Evolutionary conservation across 352 stramenopile species (phyloP), one percentile per base, ranked within the genome.

Genomic region (Pythium biforme): DNA sequence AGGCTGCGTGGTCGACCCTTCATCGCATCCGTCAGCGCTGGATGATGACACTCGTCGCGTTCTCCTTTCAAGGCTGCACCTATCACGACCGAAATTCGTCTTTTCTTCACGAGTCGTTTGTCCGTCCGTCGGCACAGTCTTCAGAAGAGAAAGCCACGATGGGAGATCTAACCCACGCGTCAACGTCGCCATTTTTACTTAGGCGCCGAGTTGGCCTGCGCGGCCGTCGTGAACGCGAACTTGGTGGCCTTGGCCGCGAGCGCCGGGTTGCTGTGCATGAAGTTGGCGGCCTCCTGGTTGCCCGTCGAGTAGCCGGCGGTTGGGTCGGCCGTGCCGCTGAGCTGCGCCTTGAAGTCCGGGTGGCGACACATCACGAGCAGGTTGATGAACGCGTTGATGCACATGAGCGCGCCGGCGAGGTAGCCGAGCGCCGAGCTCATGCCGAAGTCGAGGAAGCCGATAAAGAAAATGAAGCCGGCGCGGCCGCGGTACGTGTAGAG

Each of bases 401-500:
- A 92, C 86, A 95, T 95, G 60, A 95, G 71, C 29, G 87, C 64
- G 29, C 86, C 86, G 29, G 83, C 83, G 57, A 95, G 59, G 34
- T 75, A 87, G 19, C 81, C 86, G 8, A 95, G 74, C 31, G 86
- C 76, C 58, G 82, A 90, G 72, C 80, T 88, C 73, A 95, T 95
- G 51, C 86, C 86, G 59, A 95, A 95, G 75, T 93, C 83, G 20
- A 95, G 52, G 55, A 95, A 95, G 54, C 86, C 86, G 66, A 95
- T 93, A 68, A 95, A 95, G 74, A 95, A 95, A 62, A 95, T 95
- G 68, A 95, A 95, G 17, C 73, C 75, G 7, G 86, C 86, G 59
- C 86, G 82, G 39, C 86, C 86, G 60, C 90, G 90, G 77, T 95
- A 95, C 71, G 81, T 88, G 74, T 92, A 95, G 14, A 95, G 60